Evolutionary conservation across 176 grass and related monocot species (phyloP).

Genomic region (maize (Zea mays)): Zm-B73-REFERENCE-NAM-5.0 NC_050101.1:174460501-174461000

Average conservation of each 20-base stretch:
- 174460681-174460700: conserved; percentile 28
- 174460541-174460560: conserved; percentile 3
- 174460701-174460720: conserved; percentile 23
- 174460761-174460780: conserved; percentile 34
- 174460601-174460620: conserved; percentile 47
- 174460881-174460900: conserved; percentile 61
- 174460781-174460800: conserved; percentile 50
- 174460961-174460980: conserved; percentile 36
- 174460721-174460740: conserved; percentile 29
- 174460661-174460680: conserved; percentile 25
- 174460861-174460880: conserved; percentile 47
- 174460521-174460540: conserved; percentile 18
- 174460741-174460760: conserved; percentile 36
- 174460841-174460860: conserved; percentile 41
- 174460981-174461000: conserved; percentile 38
- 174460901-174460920: conserved; percentile 51
- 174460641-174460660: conserved; percentile 14
- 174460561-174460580: conserved; percentile 22
- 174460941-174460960: conserved; percentile 41
- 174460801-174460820: conserved; percentile 37
- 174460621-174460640: conserved; percentile 25
- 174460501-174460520: conserved; percentile 15
- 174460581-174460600: conserved; percentile 47
- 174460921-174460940: conserved; percentile 43
- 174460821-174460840: conserved; percentile 35